These are phyloP conservation scores for Neurospora sp. DNA, from an alignment of 495 filamentous ascomycete species.

Conservation along the genomic window DNA sequence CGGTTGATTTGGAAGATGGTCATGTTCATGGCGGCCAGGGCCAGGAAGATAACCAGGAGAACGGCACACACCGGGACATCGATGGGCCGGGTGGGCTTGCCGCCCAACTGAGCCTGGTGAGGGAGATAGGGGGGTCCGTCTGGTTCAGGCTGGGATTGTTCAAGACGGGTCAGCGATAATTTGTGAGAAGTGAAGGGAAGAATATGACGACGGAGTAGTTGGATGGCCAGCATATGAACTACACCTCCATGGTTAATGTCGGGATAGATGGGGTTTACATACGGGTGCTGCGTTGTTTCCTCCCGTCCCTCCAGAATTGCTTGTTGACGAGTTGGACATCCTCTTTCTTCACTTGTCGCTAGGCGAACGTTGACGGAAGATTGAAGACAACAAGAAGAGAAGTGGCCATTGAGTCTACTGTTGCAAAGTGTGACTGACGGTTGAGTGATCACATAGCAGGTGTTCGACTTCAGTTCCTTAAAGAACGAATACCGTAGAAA, in stretches of 20 bases:
- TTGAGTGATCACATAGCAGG: not conserved
- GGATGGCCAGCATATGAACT: not conserved
- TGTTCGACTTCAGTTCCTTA: not conserved
- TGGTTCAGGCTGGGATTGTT: not conserved
- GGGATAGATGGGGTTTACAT: not conserved
- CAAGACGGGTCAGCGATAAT: not conserved
- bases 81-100: slow-evolving; percentile 39
- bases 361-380: not conserved
- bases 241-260: not conserved
- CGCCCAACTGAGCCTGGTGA: slow-evolving; percentile 45
- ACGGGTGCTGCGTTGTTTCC: not conserved
- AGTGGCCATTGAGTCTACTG: not conserved
- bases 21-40: slow-evolving; percentile 52
- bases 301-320: not conserved
- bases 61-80: slow-evolving; percentile 59
- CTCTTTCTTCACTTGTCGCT: not conserved
- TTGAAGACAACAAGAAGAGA: not conserved
- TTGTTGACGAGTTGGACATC: not conserved
- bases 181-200: not conserved
- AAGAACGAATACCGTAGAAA: not conserved
- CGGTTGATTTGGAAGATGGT: slow-evolving; percentile 53
- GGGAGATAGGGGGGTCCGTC: slow-evolving; percentile 25
- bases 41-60: slow-evolving; percentile 55
- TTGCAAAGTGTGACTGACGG: not conserved
- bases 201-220: not conserved